Conservation (phyloP, 257 asterid species). For the Fraxinus pennsylvanica region DNA sequence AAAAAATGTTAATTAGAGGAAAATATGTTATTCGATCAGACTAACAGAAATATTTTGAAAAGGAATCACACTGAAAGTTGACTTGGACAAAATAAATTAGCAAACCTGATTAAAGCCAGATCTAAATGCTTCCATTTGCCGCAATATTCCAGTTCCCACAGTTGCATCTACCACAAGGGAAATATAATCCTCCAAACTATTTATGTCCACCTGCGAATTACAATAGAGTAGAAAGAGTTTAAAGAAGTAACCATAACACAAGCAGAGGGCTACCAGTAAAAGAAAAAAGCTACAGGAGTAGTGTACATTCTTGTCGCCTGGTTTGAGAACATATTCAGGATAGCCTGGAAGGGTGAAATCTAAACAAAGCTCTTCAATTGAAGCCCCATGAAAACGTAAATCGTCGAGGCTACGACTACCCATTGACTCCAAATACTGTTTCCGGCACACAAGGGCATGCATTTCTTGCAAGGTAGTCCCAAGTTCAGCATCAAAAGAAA, state of each 20-base stretch:
- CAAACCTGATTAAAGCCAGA: slow-evolving; percentile 94
- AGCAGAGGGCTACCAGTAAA: slow-evolving; percentile 4
- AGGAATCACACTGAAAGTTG: neutral
- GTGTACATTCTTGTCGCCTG: slow-evolving; percentile 67
- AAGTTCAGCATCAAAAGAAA: slow-evolving; percentile 73
- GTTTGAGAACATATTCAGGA: slow-evolving; percentile 77
- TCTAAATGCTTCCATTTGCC: slow-evolving; percentile 94
- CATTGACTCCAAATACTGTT: slow-evolving; percentile 58
- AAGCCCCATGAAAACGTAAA: slow-evolving; percentile 66
- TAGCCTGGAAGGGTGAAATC: slow-evolving; percentile 96
- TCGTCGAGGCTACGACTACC: slow-evolving; percentile 50
- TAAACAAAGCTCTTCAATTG: slow-evolving; percentile 84
- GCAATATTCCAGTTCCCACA: slow-evolving; percentile 73
- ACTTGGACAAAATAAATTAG: slow-evolving; percentile 4
- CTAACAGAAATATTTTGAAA: neutral
- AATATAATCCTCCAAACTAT: slow-evolving; percentile 80
- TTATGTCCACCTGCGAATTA: slow-evolving; percentile 65
- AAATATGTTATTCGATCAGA: neutral
- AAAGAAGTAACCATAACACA: neutral
- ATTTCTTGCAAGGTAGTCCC: slow-evolving; percentile 86
- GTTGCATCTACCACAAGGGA: slow-evolving; percentile 86
- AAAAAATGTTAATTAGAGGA: neutral
- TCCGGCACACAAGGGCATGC: slow-evolving; percentile 84
- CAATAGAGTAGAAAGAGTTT: slow-evolving; percentile 7
- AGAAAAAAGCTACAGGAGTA: slow-evolving; percentile 1